Base-by-base conservation (phyloP, 768 basidiomycete species). In the Tylopilus felleus region DNA sequence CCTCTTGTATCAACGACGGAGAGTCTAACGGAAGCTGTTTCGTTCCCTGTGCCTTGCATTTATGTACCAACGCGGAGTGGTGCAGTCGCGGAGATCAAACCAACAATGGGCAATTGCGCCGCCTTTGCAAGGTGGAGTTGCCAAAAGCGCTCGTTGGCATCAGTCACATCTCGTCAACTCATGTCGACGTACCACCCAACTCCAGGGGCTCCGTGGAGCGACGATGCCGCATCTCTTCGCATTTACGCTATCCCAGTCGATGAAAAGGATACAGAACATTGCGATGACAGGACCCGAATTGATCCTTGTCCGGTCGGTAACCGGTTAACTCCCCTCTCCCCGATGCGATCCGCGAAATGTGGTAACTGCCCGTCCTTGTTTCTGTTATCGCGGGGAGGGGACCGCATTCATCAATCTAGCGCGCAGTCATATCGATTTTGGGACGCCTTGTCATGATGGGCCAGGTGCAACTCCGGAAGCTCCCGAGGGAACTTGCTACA, bases 81-180 rank as follows among this genome's bases (percentile, higher is more conserved):
- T 10, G 44, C 16, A 43, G 41, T 68, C 67, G 66, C 68, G 68
- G 68, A 70, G 68, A 68, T 70, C 66, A 56, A 70, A 62, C 55
- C 35, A 39, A 8, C 29, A 41, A 42, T 21, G 38, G 55, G 55
- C 10, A 58, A 52, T 49, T 12, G 43, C 27, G 57, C 51, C 56
- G 40, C 54, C 47, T 48, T 36, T 22, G 36, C 16, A 12, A 27
- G 53, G 27, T n/a, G 27, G 4, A 33, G 44, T 40, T 44, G 35
- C 49, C 45, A 51, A 35, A 52, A 44, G 9, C 16, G 28, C 52
- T 47, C 16, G n/a, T 33, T 21, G 5, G 21, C 33, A 55, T 62
- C 56, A 59, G 8, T 25, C 13, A 48, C 31, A 19, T 19, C 50
- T 38, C 38, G 38, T 38, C 38, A 23, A 47, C 48, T 51, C 53